Base-by-base conservation (phyloP, 768 basidiomycete genomes). In the Terana coerulea region DNA sequence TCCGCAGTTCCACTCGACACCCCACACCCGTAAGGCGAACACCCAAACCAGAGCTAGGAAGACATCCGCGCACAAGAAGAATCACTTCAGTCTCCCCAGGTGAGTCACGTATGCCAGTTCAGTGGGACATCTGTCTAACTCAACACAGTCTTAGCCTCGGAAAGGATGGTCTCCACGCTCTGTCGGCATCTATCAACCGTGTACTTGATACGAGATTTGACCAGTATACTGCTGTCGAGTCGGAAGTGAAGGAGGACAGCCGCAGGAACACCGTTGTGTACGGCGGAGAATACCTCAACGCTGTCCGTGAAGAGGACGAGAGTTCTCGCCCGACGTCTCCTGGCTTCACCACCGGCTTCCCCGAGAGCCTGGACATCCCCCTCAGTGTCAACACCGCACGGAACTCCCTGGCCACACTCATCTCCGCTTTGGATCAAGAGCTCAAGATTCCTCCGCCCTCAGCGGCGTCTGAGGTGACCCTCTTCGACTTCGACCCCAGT, bases 41-140 rank as follows among this genome's bases (percentile, higher is more conserved):
- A 24, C 29, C 2, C 37, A 47, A 62, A 42, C 65, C 63, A 49
- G 63, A 47, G 45, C 70, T 15, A 61, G 70, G 62, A 84, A 80
- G 65, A 67, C 63, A 26, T 77, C 80, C 26, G 66, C 64, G 37
- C 83, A 84, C 66, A 83, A 78, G 66, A 76, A 74, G 59, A 77
- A 81, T 44, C 82, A 83, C 58, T 79, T 79, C 66, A 85, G 84
- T 69, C 69, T 87, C 51, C 82, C 84, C 1, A 86, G 84, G 84
- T 83, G 66, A 46, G 74, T 12, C 48, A 21, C 24, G 44, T 40
- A 39, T 28, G 48, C 31, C 55, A 3, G 17, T 15, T 57, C 19
- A 11, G 22, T 21, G 28, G 12, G 33, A 17, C n/a, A 26, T 22
- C 39, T 51, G 44, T 22, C 30, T 9, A 17, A 10, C 6, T 11